Percentiles rank a stretch among this genome's conserved stretches.
These are phyloP conservation scores for Lentithecium fluviatile DNA, from an alignment of 495 filamentous ascomycete species.

Conservation along the genomic window DNA sequence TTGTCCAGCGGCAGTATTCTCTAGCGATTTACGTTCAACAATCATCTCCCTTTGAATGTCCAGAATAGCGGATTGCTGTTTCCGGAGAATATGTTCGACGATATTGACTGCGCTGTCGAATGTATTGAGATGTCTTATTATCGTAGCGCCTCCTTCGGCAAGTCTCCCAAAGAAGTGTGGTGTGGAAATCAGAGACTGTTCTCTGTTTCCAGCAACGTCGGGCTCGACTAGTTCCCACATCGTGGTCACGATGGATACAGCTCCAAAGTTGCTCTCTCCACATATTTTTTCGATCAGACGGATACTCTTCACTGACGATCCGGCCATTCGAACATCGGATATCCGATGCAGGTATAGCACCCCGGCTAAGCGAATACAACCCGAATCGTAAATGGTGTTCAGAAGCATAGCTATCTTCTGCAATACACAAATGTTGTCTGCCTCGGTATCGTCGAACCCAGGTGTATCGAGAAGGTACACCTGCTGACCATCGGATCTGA, in stretches of 20 bases:
- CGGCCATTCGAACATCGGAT: slow-evolving; percentile 41
- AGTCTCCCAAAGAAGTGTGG: slow-evolving; percentile 40
- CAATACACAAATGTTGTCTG: slow-evolving; percentile 40
- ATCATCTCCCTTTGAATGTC: slow-evolving; percentile 39
- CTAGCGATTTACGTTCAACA: slow-evolving; percentile 32
- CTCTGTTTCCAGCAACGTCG: slow-evolving; percentile 15
- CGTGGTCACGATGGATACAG: slow-evolving; percentile 46
- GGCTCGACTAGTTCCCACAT: slow-evolving; percentile 40
- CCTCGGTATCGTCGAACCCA: slow-evolving; percentile 30
- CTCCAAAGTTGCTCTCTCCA: slow-evolving; percentile 38
- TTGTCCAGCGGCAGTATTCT: slow-evolving; percentile 35
- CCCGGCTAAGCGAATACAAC: slow-evolving; percentile 36
- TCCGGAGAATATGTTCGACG: slow-evolving; percentile 3
- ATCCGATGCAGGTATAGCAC: slow-evolving; percentile 48
- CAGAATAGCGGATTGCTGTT: slow-evolving; percentile 27
- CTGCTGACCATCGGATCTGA: slow-evolving; percentile 15
- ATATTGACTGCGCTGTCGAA: slow-evolving; percentile 1
- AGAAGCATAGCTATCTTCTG: slow-evolving; percentile 43
- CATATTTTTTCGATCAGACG: slow-evolving; percentile 43
- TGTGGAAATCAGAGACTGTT: slow-evolving; percentile 35
- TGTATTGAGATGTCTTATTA: background rate
- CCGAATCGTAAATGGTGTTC: slow-evolving; percentile 32
- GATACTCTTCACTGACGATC: slow-evolving; percentile 37
- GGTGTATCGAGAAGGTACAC: slow-evolving; percentile 32
- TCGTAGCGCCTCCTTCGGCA: background rate